Evolutionary conservation across 1,139 yeast species (phyloP), one percentile per base, ranked within the genome.

Genomic region (Pneumocystis wakefieldiae): DNA sequence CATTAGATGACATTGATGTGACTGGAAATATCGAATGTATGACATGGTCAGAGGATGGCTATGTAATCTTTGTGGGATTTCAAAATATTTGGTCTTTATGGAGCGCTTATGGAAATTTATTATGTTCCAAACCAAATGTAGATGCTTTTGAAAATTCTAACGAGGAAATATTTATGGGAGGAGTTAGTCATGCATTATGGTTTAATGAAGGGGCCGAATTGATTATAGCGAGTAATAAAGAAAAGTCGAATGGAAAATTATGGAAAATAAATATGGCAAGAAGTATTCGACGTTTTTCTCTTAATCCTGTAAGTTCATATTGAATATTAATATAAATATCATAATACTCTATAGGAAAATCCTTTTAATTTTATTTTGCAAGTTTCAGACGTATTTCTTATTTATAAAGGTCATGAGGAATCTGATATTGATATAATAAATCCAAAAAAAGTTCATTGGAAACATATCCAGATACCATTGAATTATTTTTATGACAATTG

Each of bases 321-420:
- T 8, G 8, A 36, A 29, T 8, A 12, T 37, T 12, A 28, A 24
- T 24, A 29, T 37, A n/a, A 57, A 28, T 15, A 17, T 15, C 19
- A 32, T 63, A 28, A 48, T n/a, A 2, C 12, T 57, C 2, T 35
- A 57, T 28, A 65, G 65, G 69, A 68, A 38, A 67, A 66, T 60
- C 8, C 69, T 15, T 19, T 69, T 3, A 70, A 77, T 35, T 78
- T 78, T 0, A 71, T 76, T 2, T 68, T 76, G 17, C 70, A 68
- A 63, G 69, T 75, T 41, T 75, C 74, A 63, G 73, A 75, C 39
- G 71, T 74, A 42, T 68, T 77, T 39, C 67, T 74, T 68, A 66
- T 76, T 1, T 77, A 76, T 66, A 70, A 76, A 35, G 79, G 78
- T 61, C 75, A 74, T 17, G 74, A 73, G 28, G 75, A 73, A 62